phyloP scores from a whole-genome alignment of 306 rosid genomes.

The Sesbania bispinosa region DNA sequence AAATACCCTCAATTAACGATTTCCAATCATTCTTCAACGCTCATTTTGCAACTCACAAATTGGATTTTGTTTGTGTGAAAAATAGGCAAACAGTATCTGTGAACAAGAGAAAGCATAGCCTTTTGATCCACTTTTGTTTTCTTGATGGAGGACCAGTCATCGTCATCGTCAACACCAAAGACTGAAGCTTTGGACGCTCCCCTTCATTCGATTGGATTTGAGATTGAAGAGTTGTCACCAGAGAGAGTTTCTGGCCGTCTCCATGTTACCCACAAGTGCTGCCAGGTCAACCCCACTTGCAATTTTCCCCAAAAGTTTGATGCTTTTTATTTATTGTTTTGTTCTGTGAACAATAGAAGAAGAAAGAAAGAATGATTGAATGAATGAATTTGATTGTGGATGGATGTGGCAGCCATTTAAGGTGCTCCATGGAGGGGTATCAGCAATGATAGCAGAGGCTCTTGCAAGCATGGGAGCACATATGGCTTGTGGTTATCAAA shows the following conservation, averaged over 20 bases:
- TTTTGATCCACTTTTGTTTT: neutral
- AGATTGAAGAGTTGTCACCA: slow-evolving; percentile 49
- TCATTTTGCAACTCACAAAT: too few species aligned
- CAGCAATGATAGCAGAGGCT: slow-evolving; percentile 85
- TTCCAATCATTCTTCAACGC: neutral
- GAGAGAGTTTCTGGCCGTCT: slow-evolving; percentile 64
- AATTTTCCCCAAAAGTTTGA: neutral
- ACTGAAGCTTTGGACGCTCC: slow-evolving; percentile 51
- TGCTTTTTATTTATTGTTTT: neutral
- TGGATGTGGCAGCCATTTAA: slow-evolving; percentile 64
- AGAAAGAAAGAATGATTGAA: too few species aligned
- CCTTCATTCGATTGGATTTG: slow-evolving; percentile 62
- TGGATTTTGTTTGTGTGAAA: neutral
- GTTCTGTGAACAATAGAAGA: too few species aligned
- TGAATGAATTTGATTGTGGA: neutral
- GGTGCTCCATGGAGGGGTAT: slow-evolving; percentile 96
- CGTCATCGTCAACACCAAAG: slow-evolving; percentile 26
- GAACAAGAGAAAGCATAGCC: neutral
- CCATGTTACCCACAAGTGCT: slow-evolving; percentile 54
- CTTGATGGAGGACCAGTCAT: slow-evolving; percentile 30
- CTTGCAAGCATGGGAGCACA: slow-evolving; percentile 74
- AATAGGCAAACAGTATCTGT: neutral
- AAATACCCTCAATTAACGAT: neutral
- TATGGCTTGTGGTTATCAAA: slow-evolving; percentile 65
- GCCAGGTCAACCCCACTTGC: slow-evolving; percentile 51